Evolutionary conservation across 306 rosid genomes (phyloP), one percentile per base, ranked within the genome.

Genomic region (Cucurbita maxima): DNA sequence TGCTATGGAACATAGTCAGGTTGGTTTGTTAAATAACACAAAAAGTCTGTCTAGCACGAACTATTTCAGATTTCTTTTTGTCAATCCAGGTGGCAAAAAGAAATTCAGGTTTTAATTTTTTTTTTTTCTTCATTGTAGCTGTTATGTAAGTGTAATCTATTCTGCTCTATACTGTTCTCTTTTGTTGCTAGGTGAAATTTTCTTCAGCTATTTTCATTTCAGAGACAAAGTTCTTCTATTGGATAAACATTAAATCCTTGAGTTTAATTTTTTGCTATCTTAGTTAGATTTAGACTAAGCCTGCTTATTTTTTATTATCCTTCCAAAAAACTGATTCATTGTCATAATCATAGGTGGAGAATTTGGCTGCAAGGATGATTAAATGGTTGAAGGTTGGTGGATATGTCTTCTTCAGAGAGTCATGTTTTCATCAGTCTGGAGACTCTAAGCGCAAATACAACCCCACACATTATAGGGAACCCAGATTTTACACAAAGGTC

Each of bases 401-500:
- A 15, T 81, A 77, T 64, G 80, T 94, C 75, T 94, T 90, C 84
- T 94, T 94, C 71, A 80, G 98, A 78, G 98, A 94, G 79, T 94
- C 98, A 62, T 94, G 97, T 83, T 94, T 90, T 82, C 98, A 94
- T 68, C 98, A 87, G 83, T 94, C 98, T 56, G 98, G 98, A 76
- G 98, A 94, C 82, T 90, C 95, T 1, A 90, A 94, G 85, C 82
- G 98, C 75, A 87, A 91, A 73, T 83, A 84, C 81, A 94, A 94
- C 85, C 98, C 97, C 51, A 94, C 97, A 76, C 98, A 94, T 80
- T 94, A 94, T 79, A 80, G 98, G 83, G 92, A 90, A 73, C 98
- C 98, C 75, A 84, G 97, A 75, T 90, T 84, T 82, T 94, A 94
- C 84, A 90, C 96, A 53, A 94, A 86, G 97, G 98, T 94, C 13